These are phyloP conservation scores for Fraxinus sp. DNA, from an alignment of 305 asterid genomes.

Conservation along the genomic window DNA sequence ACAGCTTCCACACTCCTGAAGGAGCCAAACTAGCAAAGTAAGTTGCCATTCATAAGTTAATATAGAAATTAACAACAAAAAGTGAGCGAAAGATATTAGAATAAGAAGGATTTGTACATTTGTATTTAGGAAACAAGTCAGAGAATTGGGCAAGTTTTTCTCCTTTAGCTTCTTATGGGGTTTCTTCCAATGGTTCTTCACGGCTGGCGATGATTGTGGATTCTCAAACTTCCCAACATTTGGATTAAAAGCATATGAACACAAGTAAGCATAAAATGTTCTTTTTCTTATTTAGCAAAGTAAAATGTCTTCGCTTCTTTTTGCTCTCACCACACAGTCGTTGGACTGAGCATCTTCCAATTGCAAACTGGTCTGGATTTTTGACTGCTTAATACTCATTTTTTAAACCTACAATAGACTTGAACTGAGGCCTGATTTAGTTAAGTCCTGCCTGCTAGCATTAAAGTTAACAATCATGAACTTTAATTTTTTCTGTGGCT, in stretches of 20 bases:
- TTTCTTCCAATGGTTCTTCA: constrained; percentile 53
- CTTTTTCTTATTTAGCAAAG: background rate
- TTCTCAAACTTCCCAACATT: constrained; percentile 43
- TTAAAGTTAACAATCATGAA: background rate
- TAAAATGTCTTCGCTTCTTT: background rate
- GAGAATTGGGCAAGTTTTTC: constrained; percentile 33
- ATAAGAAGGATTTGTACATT: background rate
- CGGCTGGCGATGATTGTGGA: constrained; percentile 41
- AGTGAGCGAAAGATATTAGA: background rate
- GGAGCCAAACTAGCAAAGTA: constrained; percentile 45
- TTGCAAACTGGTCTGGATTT: background rate
- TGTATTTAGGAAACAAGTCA: constrained; percentile 41
- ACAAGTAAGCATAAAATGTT: constrained; percentile 25
- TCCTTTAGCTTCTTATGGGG: constrained; percentile 47
- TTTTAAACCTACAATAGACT: background rate
- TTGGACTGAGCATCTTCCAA: background rate
- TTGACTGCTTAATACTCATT: background rate
- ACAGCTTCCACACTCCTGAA: constrained; percentile 49
- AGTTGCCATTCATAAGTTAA: background rate
- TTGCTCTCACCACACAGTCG: background rate
- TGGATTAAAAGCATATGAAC: constrained; percentile 42
- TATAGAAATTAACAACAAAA: background rate
- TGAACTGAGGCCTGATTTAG: background rate
- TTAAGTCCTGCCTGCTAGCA: background rate
- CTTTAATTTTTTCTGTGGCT: background rate